phyloP scores from a whole-genome alignment of 1,284 basidiomycete genomes.

The Cutaneotrichosporon cutaneum region DNA sequence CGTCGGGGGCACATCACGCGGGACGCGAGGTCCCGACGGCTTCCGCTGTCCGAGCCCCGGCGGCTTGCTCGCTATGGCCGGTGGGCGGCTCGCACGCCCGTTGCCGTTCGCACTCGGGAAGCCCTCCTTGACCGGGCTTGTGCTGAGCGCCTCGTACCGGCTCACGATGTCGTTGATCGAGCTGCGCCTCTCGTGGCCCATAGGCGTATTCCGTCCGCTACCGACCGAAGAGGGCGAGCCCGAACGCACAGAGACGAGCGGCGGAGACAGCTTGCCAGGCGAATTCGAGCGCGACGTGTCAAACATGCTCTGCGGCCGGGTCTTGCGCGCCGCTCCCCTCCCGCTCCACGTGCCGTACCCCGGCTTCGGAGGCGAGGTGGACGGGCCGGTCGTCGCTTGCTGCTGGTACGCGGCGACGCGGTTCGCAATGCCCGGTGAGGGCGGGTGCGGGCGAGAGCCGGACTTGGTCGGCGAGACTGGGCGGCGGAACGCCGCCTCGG shows the following conservation, averaged over 20 bases:
- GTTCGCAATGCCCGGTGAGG: slow-evolving; percentile 14
- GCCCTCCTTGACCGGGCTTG: slow-evolving; percentile 12
- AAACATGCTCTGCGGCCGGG: slow-evolving; percentile 17
- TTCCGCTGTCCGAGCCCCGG: slow-evolving; percentile 25
- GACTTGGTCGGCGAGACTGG: slow-evolving; percentile 6
- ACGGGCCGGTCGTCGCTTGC: not conserved
- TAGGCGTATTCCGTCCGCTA: slow-evolving; percentile 4
- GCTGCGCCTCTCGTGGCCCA: slow-evolving; percentile 36
- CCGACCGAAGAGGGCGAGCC: slow-evolving; percentile 4
- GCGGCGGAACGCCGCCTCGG: slow-evolving; percentile 3
- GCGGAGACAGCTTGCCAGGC: not conserved
- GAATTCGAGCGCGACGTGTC: not conserved
- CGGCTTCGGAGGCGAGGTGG: slow-evolving; percentile 3
- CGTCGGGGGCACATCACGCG: slow-evolving; percentile 1
- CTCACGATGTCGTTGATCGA: slow-evolving; percentile 49
- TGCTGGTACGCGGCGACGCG: slow-evolving; percentile 18
- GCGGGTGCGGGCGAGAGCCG: slow-evolving; percentile 9
- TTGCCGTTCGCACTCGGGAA: slow-evolving; percentile 6
- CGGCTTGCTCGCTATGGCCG: slow-evolving; percentile 36
- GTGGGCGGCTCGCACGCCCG: slow-evolving; percentile 22
- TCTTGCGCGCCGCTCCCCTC: not conserved
- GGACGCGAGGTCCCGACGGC: slow-evolving; percentile 16
- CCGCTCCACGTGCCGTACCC: not conserved
- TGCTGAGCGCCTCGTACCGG: slow-evolving; percentile 38
- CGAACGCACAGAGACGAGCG: slow-evolving; percentile 5